Evolutionary conservation across 2,329 filamentous ascomycete species (phyloP).

Genomic region (Neofusicoccum ribis): DNA sequence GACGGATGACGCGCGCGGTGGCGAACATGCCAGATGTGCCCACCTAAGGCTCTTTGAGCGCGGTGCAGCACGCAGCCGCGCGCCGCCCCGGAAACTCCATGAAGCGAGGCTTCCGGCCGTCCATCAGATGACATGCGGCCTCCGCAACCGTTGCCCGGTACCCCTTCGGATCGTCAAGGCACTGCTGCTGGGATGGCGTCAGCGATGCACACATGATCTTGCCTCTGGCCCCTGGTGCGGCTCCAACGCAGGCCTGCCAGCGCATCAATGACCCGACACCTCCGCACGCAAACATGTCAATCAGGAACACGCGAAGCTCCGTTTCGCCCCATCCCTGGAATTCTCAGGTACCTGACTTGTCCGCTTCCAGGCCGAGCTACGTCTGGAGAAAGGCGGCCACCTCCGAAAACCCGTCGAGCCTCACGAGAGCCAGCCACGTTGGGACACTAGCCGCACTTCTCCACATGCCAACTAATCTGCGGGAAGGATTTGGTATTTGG

Average conservation of each 20-base stretch:
- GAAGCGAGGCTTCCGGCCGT: background rate
- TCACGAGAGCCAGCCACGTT: constrained; percentile 9
- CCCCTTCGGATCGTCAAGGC: background rate
- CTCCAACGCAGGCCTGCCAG: constrained; percentile 14
- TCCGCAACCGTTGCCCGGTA: background rate
- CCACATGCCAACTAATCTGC: constrained; percentile 12
- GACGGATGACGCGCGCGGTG: background rate
- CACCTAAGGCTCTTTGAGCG: background rate
- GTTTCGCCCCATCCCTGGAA: background rate
- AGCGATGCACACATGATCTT: constrained; percentile 10
- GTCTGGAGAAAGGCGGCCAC: background rate
- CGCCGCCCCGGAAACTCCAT: background rate
- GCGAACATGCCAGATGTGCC: too few species aligned
- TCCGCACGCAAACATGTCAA: constrained; percentile 13
- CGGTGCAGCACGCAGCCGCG: background rate
- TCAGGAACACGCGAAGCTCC: background rate
- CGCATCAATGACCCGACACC: constrained; percentile 5
- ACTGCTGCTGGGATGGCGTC: constrained; percentile 4
- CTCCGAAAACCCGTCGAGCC: background rate
- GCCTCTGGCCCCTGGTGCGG: constrained; percentile 14
- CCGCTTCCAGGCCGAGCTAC: background rate
- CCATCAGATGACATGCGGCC: background rate
- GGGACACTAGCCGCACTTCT: background rate
- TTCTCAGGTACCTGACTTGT: constrained; percentile 12
- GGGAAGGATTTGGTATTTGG: background rate